These are phyloP conservation scores for Termitomyces sp. DNA, from an alignment of 768 basidiomycete species.

Conservation along the genomic window DNA sequence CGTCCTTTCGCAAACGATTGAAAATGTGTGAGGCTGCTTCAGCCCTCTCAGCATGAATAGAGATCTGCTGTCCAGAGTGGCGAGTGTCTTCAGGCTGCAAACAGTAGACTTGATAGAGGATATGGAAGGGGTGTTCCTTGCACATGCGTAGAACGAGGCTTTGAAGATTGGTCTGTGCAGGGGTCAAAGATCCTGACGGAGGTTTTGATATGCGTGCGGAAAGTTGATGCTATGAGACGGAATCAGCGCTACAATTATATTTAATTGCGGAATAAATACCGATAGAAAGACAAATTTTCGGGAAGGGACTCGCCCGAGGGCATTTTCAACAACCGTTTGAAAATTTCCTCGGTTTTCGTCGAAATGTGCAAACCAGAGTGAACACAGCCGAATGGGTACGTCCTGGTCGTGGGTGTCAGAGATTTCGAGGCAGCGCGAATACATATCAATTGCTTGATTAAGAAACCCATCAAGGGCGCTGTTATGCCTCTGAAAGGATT, in stretches of 20 bases:
- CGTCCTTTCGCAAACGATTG: slow-evolving; percentile 43
- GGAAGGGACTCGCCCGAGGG: slow-evolving; percentile 67
- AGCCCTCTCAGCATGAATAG: slow-evolving; percentile 55
- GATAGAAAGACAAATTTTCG: slow-evolving; percentile 89
- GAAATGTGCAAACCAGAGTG: slow-evolving; percentile 91
- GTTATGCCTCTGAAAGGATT: slow-evolving; percentile 52
- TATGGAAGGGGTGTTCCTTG: slow-evolving; percentile 91
- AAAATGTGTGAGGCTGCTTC: slow-evolving; percentile 65
- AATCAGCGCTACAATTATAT: not conserved
- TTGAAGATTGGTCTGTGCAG: slow-evolving; percentile 57
- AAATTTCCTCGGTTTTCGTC: slow-evolving; percentile 48
- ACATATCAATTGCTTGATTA: slow-evolving; percentile 78
- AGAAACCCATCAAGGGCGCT: slow-evolving; percentile 60
- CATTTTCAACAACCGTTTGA: slow-evolving; percentile 33
- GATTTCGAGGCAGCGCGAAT: slow-evolving; percentile 66
- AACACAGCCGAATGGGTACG: slow-evolving; percentile 75
- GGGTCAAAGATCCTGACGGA: slow-evolving; percentile 17
- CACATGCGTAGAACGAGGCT: slow-evolving; percentile 72
- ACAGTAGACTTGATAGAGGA: slow-evolving; percentile 85
- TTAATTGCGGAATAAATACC: slow-evolving; percentile 23
- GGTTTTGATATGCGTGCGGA: slow-evolving; percentile 76
- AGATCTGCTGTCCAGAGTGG: slow-evolving; percentile 40
- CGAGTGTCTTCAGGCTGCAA: slow-evolving; percentile 47
- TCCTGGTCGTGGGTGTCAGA: slow-evolving; percentile 77
- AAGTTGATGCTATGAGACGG: slow-evolving; percentile 65